Base-by-base conservation (phyloP, 768 basidiomycete genomes). In the Cystofilobasidium macerans region DNA sequence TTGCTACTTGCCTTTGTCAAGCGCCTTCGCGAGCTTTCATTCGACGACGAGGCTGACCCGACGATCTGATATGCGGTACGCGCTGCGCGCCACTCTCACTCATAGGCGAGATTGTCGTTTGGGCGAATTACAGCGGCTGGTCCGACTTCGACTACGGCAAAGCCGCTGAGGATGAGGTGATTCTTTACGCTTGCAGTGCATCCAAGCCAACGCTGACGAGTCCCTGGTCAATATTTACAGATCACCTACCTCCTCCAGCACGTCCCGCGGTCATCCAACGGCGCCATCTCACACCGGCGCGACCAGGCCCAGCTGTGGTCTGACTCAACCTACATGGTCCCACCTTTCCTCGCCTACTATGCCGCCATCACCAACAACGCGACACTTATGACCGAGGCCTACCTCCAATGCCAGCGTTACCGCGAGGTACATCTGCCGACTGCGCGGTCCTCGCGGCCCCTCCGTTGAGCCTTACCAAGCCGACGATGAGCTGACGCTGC, bases 221-320 rank as follows among this genome's bases (percentile, higher is more conserved):
- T n/a, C 18, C 33, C 9, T 26, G 11, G 0, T n/a, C n/a, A n/a
- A n/a, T n/a, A n/a, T n/a, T n/a, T n/a, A 1, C 86, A 92, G 75
- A 76, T 89, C 6, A 76, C 83, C 14, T 91, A 78, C 71, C 73
- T 90, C 40, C 76, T 85, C 28, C 71, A 79, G 36, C 72, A 75
- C 0, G 70, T 70, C 1, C 85, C 88, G 11, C 79, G 78, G 70
- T 85, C 87, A 1, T 65, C 69, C 2, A 86, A 88, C 69, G 90
- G 90, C 0, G 90, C 91, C 0, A 83, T 93, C 30, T 89, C 87
- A 12, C 90, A 93, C 73, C 81, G 88, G 0, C 68, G 79, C 43
- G 78, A 80, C 18, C 76, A 86, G 75, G 78, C 88, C 5, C 86
- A 89, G 72, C 79, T 88, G 14, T 89, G 87, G 61, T 42, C 30